These are phyloP conservation scores for Lachancea meyersii DNA, from an alignment of 805 yeast genomes.

Conservation along the genomic window DNA sequence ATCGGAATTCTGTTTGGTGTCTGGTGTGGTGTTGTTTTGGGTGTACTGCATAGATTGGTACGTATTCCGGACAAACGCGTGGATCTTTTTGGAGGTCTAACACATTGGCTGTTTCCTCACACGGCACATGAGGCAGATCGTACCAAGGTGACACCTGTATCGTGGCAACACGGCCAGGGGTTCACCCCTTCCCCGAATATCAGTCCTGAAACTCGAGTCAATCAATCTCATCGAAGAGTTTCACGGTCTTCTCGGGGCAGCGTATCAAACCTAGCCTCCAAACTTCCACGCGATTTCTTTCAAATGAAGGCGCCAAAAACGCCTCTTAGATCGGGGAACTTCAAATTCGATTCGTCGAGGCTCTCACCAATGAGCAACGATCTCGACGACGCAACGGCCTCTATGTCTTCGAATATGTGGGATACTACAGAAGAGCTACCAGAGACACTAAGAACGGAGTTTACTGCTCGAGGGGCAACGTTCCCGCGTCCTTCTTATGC, in stretches of 20 bases:
- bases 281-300: slow-evolving; percentile 25
- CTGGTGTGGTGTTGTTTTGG: slow-evolving; percentile 16
- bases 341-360: slow-evolving; percentile 2
- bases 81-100: slow-evolving; percentile 8
- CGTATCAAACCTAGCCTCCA: slow-evolving; percentile 19
- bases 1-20: slow-evolving; percentile 20
- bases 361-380: slow-evolving; percentile 12
- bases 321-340: not conserved
- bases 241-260: slow-evolving; percentile 18
- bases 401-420: slow-evolving; percentile 16
- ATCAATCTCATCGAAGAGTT: not conserved
- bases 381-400: slow-evolving; percentile 10
- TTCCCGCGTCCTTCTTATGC: slow-evolving; percentile 1
- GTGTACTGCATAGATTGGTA: slow-evolving; percentile 19
- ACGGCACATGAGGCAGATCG: not conserved
- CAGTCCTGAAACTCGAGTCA: not conserved
- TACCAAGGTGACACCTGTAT: not conserved
- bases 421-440: slow-evolving; percentile 17
- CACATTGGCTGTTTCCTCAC: slow-evolving; percentile 1
- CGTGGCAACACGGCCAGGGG: not conserved
- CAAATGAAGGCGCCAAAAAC: slow-evolving; percentile 13
- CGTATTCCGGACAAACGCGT: slow-evolving; percentile 22
- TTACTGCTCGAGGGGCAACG: not conserved
- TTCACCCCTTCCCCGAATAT: slow-evolving; percentile 1
- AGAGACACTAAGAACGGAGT: slow-evolving; percentile 17